Evolutionary conservation across 2,329 filamentous ascomycete species (phyloP).

Genomic region (Amylocarpus encephaloides): DNA sequence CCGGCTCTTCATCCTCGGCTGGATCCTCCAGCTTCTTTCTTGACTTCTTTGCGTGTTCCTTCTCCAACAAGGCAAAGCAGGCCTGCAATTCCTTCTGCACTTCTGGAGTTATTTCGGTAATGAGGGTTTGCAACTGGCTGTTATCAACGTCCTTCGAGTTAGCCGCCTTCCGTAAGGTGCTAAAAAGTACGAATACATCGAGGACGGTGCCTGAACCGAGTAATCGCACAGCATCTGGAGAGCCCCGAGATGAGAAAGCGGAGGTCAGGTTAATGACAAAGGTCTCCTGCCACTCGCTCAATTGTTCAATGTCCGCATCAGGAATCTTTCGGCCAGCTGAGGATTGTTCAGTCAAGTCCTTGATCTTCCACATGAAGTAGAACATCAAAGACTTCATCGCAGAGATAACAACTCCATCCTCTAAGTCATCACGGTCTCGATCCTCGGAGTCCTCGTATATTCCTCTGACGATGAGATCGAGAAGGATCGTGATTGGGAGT

Average conservation of each 20-base stretch:
- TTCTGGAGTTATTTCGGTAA: slow-evolving; percentile 61
- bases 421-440: slow-evolving; percentile 65
- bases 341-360: slow-evolving; percentile 50
- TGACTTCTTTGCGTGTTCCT: slow-evolving; percentile 65
- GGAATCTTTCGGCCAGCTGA: slow-evolving; percentile 48
- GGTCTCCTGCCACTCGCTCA: slow-evolving; percentile 48
- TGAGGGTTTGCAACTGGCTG: slow-evolving; percentile 52
- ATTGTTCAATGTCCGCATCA: slow-evolving; percentile 52
- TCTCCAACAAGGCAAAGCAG: slow-evolving; percentile 73
- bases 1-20: slow-evolving; percentile 66
- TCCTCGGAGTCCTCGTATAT: slow-evolving; percentile 57
- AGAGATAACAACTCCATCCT: slow-evolving; percentile 71
- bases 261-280: slow-evolving; percentile 60
- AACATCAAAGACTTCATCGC: slow-evolving; percentile 73
- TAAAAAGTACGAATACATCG: slow-evolving; percentile 76
- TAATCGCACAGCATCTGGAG: slow-evolving; percentile 72
- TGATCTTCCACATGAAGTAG: slow-evolving; percentile 94
- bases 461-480: slow-evolving; percentile 68
- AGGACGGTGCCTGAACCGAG: slow-evolving; percentile 70
- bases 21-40: slow-evolving; percentile 57
- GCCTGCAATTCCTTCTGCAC: slow-evolving; percentile 62
- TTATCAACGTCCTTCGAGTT: slow-evolving; percentile 39
- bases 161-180: slow-evolving; percentile 53
- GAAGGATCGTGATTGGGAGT: slow-evolving; percentile 61
- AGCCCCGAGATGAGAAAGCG: slow-evolving; percentile 59